Evolutionary conservation across 2,329 filamentous ascomycete species (phyloP), one percentile per base, ranked within the genome.

Genomic region (Colletotrichum spaethianum): DNA sequence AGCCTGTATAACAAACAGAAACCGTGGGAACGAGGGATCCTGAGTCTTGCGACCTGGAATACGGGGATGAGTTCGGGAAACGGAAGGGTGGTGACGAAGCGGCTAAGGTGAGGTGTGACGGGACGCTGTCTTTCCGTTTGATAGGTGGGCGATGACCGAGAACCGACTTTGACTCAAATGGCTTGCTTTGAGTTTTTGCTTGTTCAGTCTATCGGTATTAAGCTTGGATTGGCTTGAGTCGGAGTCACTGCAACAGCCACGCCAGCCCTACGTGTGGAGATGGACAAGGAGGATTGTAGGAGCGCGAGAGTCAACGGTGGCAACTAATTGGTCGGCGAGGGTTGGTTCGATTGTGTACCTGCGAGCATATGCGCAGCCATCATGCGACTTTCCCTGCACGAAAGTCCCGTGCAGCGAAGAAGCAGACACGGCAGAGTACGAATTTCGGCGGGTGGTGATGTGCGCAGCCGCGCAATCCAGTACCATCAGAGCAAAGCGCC

Each of bases 181-280:
- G 68, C 59, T 57, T 68, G 67, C 48, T 71, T 66, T 72, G 67
- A 61, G 61, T 74, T 68, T 63, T 55, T 72, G 72, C 66, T 74
- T 59, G 52, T 55, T 59, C 31, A 57, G 46, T 40, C 20, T 20
- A 42, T 23, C n/a, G 48, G 28, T 42, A 38, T 20, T 16, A n/a
- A 33, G 33, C 64, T 53, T 28, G 64, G 56, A 33, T 40, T 52
- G 44, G 31, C 26, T 46, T 55, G 46, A 11, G 23, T 55, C 50
- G 57, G 16, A 38, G 31, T 38, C 20, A 40, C 50, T 50, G 38
- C 20, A 28, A 68, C 57, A 52, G 38, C 53, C 63, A 68, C 63
- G 50, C 64, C 70, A 72, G 66, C 70, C 70, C 70, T 72, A 72
- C 38, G 66, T 70, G 66, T 69, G 70, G 66, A 70, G 52, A 64